Percentiles rank a stretch among this genome's conserved stretches.
Evolutionary conservation across 768 basidiomycete genomes (phyloP).

Genomic region (Termitomyces sp.): DNA sequence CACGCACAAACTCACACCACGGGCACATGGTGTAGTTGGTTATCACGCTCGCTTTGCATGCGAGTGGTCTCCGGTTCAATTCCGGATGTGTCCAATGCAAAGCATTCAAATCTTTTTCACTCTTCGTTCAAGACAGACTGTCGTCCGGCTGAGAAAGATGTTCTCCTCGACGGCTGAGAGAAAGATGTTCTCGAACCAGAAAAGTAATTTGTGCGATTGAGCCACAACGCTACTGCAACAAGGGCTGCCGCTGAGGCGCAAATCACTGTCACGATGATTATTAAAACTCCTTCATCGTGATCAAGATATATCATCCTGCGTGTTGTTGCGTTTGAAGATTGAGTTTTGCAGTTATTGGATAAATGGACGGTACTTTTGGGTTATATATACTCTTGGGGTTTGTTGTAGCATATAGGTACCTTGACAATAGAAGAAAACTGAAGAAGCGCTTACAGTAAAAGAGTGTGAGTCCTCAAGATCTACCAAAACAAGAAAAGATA

Average conservation of each 20-base stretch:
- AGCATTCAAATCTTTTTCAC: no score
- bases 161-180: not conserved
- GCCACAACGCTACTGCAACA: not conserved
- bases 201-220: not conserved
- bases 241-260: not conserved
- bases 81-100: slow-evolving; percentile 16
- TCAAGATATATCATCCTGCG: not conserved
- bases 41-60: slow-evolving; percentile 16
- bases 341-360: not conserved
- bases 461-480: not conserved
- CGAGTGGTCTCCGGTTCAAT: slow-evolving; percentile 15
- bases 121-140: no score
- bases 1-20: not conserved
- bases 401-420: not conserved
- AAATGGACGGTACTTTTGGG: not conserved
- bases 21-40: slow-evolving; percentile 16
- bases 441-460: not conserved
- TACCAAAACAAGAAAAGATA: not conserved
- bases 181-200: not conserved
- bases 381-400: not conserved
- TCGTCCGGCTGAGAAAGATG: no score
- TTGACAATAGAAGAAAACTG: not conserved
- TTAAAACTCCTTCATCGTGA: not conserved
- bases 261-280: not conserved
- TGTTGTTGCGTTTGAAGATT: not conserved